Conservation (phyloP, 768 basidiomycete genomes). For the Cyclocybe aegerita region DNA sequence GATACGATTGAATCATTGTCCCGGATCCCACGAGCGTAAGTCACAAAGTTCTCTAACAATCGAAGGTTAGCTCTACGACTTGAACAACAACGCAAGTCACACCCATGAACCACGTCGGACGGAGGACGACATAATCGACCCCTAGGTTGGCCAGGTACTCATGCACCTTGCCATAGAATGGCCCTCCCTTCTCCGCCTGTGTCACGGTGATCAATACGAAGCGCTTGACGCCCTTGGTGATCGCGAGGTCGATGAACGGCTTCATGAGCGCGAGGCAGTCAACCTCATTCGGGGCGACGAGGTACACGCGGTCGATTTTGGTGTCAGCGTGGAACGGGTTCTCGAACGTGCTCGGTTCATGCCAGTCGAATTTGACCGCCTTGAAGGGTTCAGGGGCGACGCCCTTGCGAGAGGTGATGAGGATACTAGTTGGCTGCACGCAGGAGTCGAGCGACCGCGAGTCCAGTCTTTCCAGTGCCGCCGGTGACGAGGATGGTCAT, state of each 20-base stretch:
- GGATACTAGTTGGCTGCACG: conserved; percentile 19
- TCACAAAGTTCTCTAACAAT: conserved; percentile 29
- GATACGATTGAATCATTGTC: conserved; percentile 24
- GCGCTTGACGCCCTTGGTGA: conserved; percentile 23
- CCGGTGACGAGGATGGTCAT: conserved; percentile 38
- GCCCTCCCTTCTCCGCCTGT: conserved; percentile 8
- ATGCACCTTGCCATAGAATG: conserved; percentile 17
- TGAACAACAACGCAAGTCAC: not conserved
- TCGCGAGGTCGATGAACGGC: conserved; percentile 29
- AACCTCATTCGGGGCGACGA: conserved; percentile 24
- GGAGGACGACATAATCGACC: conserved; percentile 21
- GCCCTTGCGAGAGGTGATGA: conserved; percentile 30
- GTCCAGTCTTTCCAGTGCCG: conserved; percentile 33
- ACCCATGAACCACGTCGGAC: conserved; percentile 26
- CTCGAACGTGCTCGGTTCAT: conserved; percentile 27
- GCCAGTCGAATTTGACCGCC: conserved; percentile 35
- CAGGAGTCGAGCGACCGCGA: conserved; percentile 24
- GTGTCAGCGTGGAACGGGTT: conserved; percentile 28
- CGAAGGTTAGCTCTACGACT: not conserved
- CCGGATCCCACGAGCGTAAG: conserved; percentile 19
- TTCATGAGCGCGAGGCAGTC: conserved; percentile 19
- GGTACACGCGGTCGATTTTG: conserved; percentile 28
- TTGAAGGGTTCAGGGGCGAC: conserved; percentile 22
- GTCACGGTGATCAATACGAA: conserved; percentile 27
- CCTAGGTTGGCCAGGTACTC: conserved; percentile 16